A percentile compares a stretch with the other conserved stretches of the same genome.
phyloP scores from a whole-genome alignment of 208 protist species.

The Acanthamoeba castellanii region DNA sequence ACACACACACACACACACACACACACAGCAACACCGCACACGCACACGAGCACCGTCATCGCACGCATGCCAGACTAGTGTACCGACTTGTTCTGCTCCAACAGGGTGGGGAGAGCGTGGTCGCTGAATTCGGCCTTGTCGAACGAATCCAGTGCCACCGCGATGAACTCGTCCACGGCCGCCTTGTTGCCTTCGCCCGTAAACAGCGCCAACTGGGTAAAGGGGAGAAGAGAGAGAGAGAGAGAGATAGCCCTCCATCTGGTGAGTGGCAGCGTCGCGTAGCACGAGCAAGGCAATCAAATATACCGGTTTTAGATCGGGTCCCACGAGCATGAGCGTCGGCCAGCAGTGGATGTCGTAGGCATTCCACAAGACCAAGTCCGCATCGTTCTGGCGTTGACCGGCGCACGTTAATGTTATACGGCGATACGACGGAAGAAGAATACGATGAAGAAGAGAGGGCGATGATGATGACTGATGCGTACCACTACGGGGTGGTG shows the following conservation, averaged over 20 bases:
- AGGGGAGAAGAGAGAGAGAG: not conserved
- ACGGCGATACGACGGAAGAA: not conserved
- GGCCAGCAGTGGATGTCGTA: constrained; percentile 62
- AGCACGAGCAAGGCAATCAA: not conserved
- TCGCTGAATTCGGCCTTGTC: constrained; percentile 15
- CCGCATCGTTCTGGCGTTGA: constrained; percentile 18
- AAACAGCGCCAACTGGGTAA: constrained; percentile 9
- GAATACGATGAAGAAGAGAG: not conserved
- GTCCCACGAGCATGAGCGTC: constrained; percentile 13
- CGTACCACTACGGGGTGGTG: constrained; percentile 51
- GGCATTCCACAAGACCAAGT: constrained; percentile 33
- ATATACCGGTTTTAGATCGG: not conserved
- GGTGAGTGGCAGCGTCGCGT: not conserved
- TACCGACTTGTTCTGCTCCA: constrained; percentile 35
- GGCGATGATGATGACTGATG: not conserved
- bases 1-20: too few species aligned
- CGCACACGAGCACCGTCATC: too few species aligned
- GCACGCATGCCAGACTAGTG: not conserved
- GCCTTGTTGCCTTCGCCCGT: constrained; percentile 35
- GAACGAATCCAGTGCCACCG: not conserved
- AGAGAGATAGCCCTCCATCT: not conserved
- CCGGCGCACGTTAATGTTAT: not conserved
- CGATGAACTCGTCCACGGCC: constrained; percentile 31
- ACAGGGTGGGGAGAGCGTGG: not conserved
- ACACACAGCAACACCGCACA: too few species aligned